Evolutionary conservation across 192 early-diverging fungal genomes (phyloP).

Genomic region (Allomyces macrogynus): DNA sequence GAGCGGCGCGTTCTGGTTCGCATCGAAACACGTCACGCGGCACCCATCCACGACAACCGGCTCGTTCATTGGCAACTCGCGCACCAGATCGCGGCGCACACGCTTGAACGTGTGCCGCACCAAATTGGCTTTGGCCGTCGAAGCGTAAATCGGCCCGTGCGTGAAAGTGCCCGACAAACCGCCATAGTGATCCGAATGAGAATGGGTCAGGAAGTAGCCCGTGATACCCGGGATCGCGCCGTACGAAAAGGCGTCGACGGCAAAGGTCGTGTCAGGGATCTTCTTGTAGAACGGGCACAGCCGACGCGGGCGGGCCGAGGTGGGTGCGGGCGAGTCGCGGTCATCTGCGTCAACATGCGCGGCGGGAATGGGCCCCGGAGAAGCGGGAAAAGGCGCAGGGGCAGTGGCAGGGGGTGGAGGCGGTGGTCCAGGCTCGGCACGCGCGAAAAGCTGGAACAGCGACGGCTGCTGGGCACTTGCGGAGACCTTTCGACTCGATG

Average conservation of each 20-base stretch:
- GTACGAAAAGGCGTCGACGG: constrained; percentile 81
- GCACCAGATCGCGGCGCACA: constrained; percentile 33
- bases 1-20: constrained; percentile 35
- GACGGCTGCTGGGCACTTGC: neutral
- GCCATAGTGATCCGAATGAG: constrained; percentile 84
- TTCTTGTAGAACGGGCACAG: constrained; percentile 15
- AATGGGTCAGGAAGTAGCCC: constrained; percentile 79
- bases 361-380: constrained; percentile 9
- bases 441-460: neutral
- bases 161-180: constrained; percentile 45
- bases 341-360: constrained; percentile 2
- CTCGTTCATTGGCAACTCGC: constrained; percentile 50
- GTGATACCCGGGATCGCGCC: constrained; percentile 47
- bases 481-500: neutral
- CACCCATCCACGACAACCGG: constrained; percentile 34
- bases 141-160: constrained; percentile 71
- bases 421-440: neutral
- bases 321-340: neutral
- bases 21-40: constrained; percentile 61
- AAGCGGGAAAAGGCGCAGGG: neutral
- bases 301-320: neutral
- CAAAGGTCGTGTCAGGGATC: constrained; percentile 44
- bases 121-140: constrained; percentile 60
- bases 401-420: neutral
- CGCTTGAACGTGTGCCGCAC: constrained; percentile 33